Evolutionary conservation across 78 protist genomes (phyloP).

Genomic region (Dictyostelium brefeldianum): DNA sequence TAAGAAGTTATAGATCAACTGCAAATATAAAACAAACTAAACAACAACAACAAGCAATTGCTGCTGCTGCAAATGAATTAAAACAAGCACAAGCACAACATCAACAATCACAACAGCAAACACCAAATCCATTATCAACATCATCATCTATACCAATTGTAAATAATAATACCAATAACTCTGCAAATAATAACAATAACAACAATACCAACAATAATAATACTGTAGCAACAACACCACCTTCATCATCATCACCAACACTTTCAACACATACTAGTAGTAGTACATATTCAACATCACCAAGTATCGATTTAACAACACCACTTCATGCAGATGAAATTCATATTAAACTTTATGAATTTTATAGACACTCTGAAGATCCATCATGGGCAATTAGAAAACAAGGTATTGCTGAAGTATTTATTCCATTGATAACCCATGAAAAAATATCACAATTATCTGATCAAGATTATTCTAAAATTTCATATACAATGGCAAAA

Average conservation of each 20-base stretch:
- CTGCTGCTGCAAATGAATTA: not conserved
- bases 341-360: constrained; percentile 6
- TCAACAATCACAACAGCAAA: not conserved
- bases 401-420: constrained; percentile 52
- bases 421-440: constrained; percentile 46
- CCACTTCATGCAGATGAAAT: not conserved
- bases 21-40: not conserved
- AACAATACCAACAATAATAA: not conserved
- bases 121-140: not conserved
- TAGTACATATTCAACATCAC: not conserved
- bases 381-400: constrained; percentile 51
- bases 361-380: constrained; percentile 57
- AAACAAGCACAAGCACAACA: not conserved
- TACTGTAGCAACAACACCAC: constrained; percentile 11
- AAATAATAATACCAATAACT: not conserved
- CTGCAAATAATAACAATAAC: not conserved
- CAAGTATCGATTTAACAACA: not conserved
- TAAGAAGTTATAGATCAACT: constrained; percentile 6
- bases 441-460: constrained; percentile 14
- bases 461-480: constrained; percentile 47
- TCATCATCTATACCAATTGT: not conserved
- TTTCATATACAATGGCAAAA: constrained; percentile 44
- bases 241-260: constrained; percentile 24
- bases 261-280: not conserved
- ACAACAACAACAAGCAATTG: not conserved